Base-by-base conservation (phyloP, 148 eudicot genomes). In the Rheum nobile region DNA sequence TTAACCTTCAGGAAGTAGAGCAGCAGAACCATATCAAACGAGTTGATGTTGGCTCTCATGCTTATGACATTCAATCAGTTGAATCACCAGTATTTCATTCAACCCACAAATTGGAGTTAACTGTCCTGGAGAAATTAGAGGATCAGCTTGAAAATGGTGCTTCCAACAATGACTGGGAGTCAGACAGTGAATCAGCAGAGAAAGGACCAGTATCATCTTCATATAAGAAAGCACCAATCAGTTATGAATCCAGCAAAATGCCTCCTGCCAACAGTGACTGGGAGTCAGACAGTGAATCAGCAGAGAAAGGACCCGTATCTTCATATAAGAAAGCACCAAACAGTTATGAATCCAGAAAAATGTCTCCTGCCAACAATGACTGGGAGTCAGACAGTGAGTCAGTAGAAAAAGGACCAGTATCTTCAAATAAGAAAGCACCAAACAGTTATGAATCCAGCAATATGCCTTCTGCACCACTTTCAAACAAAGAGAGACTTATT, bases 401-500 rank as follows among this genome's bases (percentile, higher is more conserved):
- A 59, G 68, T 79, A 24, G 67, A 71, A 32, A 72, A 79, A 78
- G 80, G 47, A 71, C n/a, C 70, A 42, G 61, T 52, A 38, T 28
- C 79, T 72, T 47, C 81, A 67, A 75, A 34, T 59, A 73, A 71
- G 34, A 77, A 71, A 78, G 57, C 34, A 42, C 73, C 70, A 17
- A 34, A 34, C 41, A 65, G n/a, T 31, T 74, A 69, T 34, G 59
- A 28, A 29, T 68, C 86, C 46, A 12, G 29, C 50, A 71, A 44
- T 54, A 44, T 61, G 57, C 78, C 88, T 55, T 50, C 88, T 67
- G 75, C 44, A 72, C 78, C 84, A 57, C 92, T 95, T 78, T 88
- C 97, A 50, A 95, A 90, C 73, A 92, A 76, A 84, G 99, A 95
- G 76, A 90, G 96, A 83, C 94, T 95, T 75, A 84, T 90, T 80